phyloP scores from a whole-genome alignment of 768 basidiomycete species.

The Pleurotus cornucopiae region DNA sequence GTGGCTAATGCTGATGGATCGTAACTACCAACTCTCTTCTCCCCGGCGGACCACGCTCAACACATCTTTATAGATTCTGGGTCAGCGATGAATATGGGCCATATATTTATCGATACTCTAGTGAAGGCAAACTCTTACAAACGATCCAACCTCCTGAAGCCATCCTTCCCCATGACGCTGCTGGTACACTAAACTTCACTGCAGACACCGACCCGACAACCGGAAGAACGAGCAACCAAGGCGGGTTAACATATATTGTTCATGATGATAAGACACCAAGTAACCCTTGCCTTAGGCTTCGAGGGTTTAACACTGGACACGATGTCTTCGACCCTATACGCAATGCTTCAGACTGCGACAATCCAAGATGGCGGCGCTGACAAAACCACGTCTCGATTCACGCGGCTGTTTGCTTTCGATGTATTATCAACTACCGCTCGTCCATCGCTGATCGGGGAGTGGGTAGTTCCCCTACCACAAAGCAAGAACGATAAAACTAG shows the following conservation, averaged over 20 bases:
- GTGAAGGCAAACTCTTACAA: slow-evolving; percentile 43
- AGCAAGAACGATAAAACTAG: slow-evolving; percentile 47
- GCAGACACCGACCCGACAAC: slow-evolving; percentile 41
- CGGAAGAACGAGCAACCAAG: slow-evolving; percentile 54
- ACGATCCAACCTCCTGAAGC: slow-evolving; percentile 59
- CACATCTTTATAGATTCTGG: slow-evolving; percentile 41
- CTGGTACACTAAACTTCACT: slow-evolving; percentile 50
- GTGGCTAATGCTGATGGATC: slow-evolving; percentile 55
- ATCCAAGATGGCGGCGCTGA: slow-evolving; percentile 58
- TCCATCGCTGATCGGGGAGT: slow-evolving; percentile 49
- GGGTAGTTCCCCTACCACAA: slow-evolving; percentile 53
- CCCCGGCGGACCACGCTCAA: neutral
- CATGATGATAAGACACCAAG: neutral
- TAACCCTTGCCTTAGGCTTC: slow-evolving; percentile 34
- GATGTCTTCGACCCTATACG: slow-evolving; percentile 47
- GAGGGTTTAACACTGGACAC: slow-evolving; percentile 55
- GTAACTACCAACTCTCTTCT: slow-evolving; percentile 24
- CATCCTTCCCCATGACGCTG: slow-evolving; percentile 40
- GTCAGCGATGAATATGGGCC: slow-evolving; percentile 69
- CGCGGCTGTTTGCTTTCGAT: slow-evolving; percentile 55
- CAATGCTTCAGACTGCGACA: slow-evolving; percentile 57
- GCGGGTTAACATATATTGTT: slow-evolving; percentile 18
- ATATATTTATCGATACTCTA: slow-evolving; percentile 53
- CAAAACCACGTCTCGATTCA: slow-evolving; percentile 44
- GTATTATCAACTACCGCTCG: slow-evolving; percentile 26